These are phyloP conservation scores for Chaetoceros tenuissimus DNA, from an alignment of 108 stramenopile genomes.

Conservation along the genomic window DNA sequence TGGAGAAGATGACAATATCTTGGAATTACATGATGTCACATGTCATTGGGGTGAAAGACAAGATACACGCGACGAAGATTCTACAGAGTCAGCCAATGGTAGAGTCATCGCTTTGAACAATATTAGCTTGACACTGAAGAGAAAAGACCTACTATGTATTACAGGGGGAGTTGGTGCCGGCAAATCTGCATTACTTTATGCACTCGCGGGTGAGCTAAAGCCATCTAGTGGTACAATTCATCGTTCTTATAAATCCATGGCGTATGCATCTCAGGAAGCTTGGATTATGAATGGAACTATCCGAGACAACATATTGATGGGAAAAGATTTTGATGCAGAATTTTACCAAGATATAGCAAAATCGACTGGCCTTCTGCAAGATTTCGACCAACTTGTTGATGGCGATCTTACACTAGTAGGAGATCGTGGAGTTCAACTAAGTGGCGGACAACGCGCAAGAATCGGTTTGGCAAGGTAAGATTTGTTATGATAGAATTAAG, in stretches of 20 bases:
- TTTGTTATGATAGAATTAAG: too few species aligned
- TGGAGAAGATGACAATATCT: constrained; percentile 2
- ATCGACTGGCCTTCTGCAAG: constrained; percentile 68
- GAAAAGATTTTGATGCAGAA: constrained; percentile 30
- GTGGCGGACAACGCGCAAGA: constrained; percentile 90
- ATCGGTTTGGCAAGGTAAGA: constrained; percentile 79
- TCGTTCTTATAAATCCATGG: constrained; percentile 36
- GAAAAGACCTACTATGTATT: constrained; percentile 29
- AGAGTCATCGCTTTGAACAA: background rate
- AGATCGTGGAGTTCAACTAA: constrained; percentile 86
- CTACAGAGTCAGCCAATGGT: too few species aligned
- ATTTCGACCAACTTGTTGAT: constrained; percentile 56
- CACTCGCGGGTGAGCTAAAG: constrained; percentile 55
- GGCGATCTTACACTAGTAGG: constrained; percentile 86
- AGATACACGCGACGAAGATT: background rate
- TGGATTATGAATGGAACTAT: constrained; percentile 91
- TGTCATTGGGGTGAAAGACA: constrained; percentile 28
- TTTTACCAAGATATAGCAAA: constrained; percentile 55
- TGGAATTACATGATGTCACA: constrained; percentile 18
- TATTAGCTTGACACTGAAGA: constrained; percentile 5
- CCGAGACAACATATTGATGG: constrained; percentile 81
- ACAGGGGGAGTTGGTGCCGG: constrained; percentile 60
- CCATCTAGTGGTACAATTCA: constrained; percentile 24
- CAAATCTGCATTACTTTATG: constrained; percentile 59
- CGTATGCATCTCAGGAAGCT: constrained; percentile 87